Conservation (phyloP, 208 protist genomes). For the Crithidia brevicula region DNA sequence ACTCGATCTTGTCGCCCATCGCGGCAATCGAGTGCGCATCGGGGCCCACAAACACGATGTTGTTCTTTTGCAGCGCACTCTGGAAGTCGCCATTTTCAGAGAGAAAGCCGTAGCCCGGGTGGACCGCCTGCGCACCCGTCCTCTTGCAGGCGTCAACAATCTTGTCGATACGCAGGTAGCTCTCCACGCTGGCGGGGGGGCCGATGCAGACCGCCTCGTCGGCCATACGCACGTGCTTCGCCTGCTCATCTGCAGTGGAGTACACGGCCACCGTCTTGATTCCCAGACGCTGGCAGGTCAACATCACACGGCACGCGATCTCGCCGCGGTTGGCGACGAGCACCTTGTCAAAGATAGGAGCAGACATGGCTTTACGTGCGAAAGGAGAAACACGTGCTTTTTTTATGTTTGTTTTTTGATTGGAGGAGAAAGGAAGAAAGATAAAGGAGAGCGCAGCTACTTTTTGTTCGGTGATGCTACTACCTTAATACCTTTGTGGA, state of each 20-base stretch:
- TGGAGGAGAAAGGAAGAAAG: background rate
- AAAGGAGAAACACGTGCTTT: background rate
- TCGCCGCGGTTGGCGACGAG: constrained; percentile 98
- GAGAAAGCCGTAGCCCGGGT: constrained; percentile 98
- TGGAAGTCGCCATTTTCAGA: constrained; percentile 96
- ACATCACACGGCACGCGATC: constrained; percentile 97
- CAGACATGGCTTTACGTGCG: background rate
- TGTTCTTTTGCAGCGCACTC: constrained; percentile 52
- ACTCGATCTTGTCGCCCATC: constrained; percentile 95
- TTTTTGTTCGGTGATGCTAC: too few relatives aligned
- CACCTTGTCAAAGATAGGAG: constrained; percentile 90
- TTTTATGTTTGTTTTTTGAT: constrained; percentile 3
- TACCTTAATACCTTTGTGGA: too few relatives aligned
- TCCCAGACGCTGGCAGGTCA: constrained; percentile 91
- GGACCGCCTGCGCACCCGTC: constrained; percentile 91
- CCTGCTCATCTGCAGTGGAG: constrained; percentile 90
- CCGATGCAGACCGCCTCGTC: constrained; percentile 86
- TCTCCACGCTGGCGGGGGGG: constrained; percentile 55
- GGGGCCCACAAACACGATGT: constrained; percentile 96
- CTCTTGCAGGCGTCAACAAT: constrained; percentile 91
- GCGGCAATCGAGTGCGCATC: constrained; percentile 82
- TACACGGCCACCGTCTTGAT: constrained; percentile 97
- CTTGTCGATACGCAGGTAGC: constrained; percentile 91
- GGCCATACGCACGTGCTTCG: constrained; percentile 91
- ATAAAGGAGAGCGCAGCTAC: background rate